Conservation (phyloP, 2,329 filamentous ascomycete genomes). For the Colletotrichum acutatum region DNA sequence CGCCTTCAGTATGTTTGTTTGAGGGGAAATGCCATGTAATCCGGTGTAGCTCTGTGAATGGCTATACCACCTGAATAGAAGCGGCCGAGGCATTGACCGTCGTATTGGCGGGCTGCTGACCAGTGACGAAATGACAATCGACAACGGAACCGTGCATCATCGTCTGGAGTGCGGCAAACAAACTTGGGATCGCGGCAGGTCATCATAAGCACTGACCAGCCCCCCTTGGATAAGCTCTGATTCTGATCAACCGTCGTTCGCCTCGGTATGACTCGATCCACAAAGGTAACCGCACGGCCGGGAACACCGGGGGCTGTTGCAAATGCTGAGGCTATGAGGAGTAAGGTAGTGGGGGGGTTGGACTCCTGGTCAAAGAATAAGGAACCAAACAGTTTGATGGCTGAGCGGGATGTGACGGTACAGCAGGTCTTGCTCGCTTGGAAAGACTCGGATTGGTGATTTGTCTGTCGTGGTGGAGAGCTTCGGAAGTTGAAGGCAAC, state of each 20-base stretch:
- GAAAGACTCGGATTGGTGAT: not conserved
- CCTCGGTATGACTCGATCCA: conserved; percentile 22
- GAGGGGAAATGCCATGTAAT: not conserved
- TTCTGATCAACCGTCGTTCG: conserved; percentile 16
- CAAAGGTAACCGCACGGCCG: conserved; percentile 8
- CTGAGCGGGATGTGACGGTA: not conserved
- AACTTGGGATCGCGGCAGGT: conserved; percentile 18
- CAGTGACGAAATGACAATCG: conserved; percentile 3
- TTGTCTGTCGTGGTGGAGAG: not conserved
- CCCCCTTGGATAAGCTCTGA: not conserved
- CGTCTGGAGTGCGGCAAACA: conserved; percentile 10
- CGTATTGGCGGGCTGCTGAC: not conserved
- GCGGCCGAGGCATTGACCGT: not conserved
- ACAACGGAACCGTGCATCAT: conserved; percentile 10
- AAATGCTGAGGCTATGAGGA: not conserved
- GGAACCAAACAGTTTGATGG: not conserved
- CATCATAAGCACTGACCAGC: conserved; percentile 4
- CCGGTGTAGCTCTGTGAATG: not conserved
- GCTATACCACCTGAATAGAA: not conserved
- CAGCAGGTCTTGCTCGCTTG: not conserved
- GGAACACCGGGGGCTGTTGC: not conserved
- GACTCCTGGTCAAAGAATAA: not conserved
- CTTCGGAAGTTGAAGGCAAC: not conserved
- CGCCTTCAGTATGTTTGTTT: not conserved
- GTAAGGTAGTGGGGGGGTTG: not conserved